Percentiles rank a stretch among this genome's conserved stretches.
These are phyloP conservation scores for Aureobasidium sp. DNA, from an alignment of 2,329 filamentous ascomycete species.

Conservation along the genomic window DNA sequence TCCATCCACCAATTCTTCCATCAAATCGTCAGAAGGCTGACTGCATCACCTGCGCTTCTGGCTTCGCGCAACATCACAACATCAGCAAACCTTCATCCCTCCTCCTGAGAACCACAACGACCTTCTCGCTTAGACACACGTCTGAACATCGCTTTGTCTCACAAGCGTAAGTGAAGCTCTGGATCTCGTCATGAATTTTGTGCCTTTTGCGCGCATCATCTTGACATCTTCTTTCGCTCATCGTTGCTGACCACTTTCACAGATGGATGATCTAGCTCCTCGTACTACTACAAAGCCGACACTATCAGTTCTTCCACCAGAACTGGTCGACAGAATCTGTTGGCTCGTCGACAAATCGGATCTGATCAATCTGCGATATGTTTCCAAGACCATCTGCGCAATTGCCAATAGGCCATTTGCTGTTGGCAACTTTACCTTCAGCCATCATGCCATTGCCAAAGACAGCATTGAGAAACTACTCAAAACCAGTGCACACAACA, in stretches of 20 bases:
- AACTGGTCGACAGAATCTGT: not conserved
- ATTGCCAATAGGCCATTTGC: not conserved
- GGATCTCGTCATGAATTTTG: no score
- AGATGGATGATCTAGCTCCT: not conserved
- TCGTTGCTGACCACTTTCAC: not conserved
- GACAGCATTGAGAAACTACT: not conserved
- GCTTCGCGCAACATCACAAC: not conserved
- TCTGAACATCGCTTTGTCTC: not conserved
- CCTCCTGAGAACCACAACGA: not conserved
- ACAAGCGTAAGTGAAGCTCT: not conserved
- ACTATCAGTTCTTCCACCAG: not conserved
- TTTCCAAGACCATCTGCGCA: not conserved
- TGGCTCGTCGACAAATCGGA: not conserved
- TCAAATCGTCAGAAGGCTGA: not conserved
- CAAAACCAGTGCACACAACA: not conserved
- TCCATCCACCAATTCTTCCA: not conserved
- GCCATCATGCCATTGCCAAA: not conserved
- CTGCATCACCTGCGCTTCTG: not conserved
- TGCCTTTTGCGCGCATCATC: not conserved
- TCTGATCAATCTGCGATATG: not conserved
- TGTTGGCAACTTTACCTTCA: not conserved
- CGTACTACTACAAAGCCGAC: not conserved
- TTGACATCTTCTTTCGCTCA: not conserved
- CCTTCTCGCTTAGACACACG: not conserved
- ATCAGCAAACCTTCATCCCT: not conserved